Base-by-base conservation (phyloP, 768 basidiomycete genomes). In the Astraeus odoratus region DNA sequence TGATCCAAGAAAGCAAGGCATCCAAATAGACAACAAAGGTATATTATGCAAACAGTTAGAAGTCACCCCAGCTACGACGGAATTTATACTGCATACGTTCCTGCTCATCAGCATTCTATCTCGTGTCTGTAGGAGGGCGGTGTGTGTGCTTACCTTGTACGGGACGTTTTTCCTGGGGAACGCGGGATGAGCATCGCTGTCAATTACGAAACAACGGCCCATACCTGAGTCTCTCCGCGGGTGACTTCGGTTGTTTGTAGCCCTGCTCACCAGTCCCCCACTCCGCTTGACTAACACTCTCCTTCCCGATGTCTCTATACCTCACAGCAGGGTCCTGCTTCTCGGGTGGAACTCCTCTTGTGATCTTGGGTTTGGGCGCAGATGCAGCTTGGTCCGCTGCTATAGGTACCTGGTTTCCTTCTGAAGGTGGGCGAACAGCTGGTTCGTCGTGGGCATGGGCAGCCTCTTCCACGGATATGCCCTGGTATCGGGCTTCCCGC, bases 21-120 rank as follows among this genome's bases (percentile, higher is more conserved):
- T n/a, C n/a, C 4, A 41, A 12, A 27, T 29, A 29, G 18, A 25
- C 27, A 31, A 18, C 10, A 34, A 20, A 27, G n/a, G 25, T 37
- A 15, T 9, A 26, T 26, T 12, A 18, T 38, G 24, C 43, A 26
- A 29, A 41, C 27, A 46, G 43, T 74, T 57, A 91, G 65, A 91
- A 92, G 63, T 92, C 88, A 34, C 86, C 86, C 87, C 88, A 92
- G 54, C 69, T 87, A 47, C 86, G 78, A 42, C 81, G 79, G 78
- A 92, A 90, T 67, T 91, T 92, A 65, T 90, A 91, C 88, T 91
- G 79, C 66, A 85, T 73, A 35, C 75, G 77, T 49, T 67, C 69
- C 77, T 80, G 52, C 37, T 54, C 24, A 64, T 83, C 55, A 86
- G 74, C 55, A 54, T 65, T 63, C 63, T 42, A 44, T 54, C 47